Base-by-base conservation (phyloP, 2,329 filamentous ascomycete genomes). In the Penicillium sp. region DNA sequence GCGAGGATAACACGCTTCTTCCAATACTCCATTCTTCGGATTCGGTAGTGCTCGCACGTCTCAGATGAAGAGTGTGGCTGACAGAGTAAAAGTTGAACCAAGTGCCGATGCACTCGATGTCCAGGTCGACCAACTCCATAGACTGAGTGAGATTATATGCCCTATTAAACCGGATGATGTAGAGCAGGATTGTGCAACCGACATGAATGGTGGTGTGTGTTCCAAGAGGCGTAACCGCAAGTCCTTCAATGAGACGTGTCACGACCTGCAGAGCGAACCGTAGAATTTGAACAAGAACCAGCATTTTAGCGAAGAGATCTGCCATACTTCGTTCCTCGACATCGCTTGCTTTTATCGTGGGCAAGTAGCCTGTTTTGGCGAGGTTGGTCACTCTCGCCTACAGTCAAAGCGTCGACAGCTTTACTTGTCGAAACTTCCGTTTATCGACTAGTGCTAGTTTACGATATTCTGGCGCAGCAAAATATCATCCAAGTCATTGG, bases 1-100 rank as follows among this genome's bases (percentile, higher is more conserved):
- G 23, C 37, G 10, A 40, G 21, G 15, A 40, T 40, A 17, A 40
- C 37, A 13, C 37, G 37, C 7, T 27, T 10, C 10, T 40, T 40
- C 37, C 37, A 40, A n/a, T 40, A 40, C 13, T 40, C 37, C 37
- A 40, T 40, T 27, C 37, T 15, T 27, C 9, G 37, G 26, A 40
- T 12, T 13, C 37, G 37, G n/a, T 27, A 40, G 8, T 40, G 37
- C 23, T 27, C 37, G 7, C 37, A 15, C 26, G 23, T 21, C 26
- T 40, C 5, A 40, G 21, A 12, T 40, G 13, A 2, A 40, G 10
- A 27, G 12, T 21, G n/a, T 40, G 37, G n/a, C 37, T 40, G 23
- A 40, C 26, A 15, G 23, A 40, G 23, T 27, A 40, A 18, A 40
- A 40, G 23, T 40, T 40, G 13, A 40, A 40, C 2, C 26, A 7